Base-by-base conservation (phyloP, 352 stramenopile species). In the Globisporangium barbulae region DNA sequence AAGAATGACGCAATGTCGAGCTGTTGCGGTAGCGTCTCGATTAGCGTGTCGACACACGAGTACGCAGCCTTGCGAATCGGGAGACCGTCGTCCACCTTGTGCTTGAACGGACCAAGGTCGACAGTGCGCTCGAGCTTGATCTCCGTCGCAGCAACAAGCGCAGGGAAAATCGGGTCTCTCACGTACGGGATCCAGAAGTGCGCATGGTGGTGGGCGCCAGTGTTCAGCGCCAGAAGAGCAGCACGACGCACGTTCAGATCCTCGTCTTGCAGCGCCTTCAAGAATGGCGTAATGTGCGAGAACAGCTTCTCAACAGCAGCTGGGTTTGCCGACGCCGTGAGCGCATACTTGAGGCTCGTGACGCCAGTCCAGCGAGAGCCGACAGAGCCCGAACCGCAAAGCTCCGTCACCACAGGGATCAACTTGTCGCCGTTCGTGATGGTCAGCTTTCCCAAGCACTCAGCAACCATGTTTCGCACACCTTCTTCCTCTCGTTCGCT, bases 71-170 rank as follows among this genome's bases (percentile, higher is more conserved):
- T 96, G 45, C 88, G 88, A 52, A 96, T 71, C 52, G 85, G 81
- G 15, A 96, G 72, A 1, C 85, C 88, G 70, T 96, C 88, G 58
- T 96, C 88, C 33, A 99, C 97, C 63, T 97, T 99, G 72, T 99
- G 97, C 71, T 98, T 99, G 79, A 99, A 99, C 22, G 97, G 97
- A 58, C 97, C 97, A 55, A 99, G 85, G 73, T 99, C 96, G 39
- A 99, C 96, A 37, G 97, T 93, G 33, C 97, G 88, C 69, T 99
- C 91, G 60, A 99, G 72, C 71, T 98, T 98, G 21, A 99, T 84
- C 53, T 97, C 80, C 25, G 96, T 94, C 17, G 85, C 80, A 56
- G 89, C 86, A 39, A 98, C 88, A 3, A 99, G 79, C 13, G 89
- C 73, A 21, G 96, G 96, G 58, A 98, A 85, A 48, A 99, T 93